Evolutionary conservation across 306 rosid species (phyloP).

Genomic region (Prunus padus): DNA sequence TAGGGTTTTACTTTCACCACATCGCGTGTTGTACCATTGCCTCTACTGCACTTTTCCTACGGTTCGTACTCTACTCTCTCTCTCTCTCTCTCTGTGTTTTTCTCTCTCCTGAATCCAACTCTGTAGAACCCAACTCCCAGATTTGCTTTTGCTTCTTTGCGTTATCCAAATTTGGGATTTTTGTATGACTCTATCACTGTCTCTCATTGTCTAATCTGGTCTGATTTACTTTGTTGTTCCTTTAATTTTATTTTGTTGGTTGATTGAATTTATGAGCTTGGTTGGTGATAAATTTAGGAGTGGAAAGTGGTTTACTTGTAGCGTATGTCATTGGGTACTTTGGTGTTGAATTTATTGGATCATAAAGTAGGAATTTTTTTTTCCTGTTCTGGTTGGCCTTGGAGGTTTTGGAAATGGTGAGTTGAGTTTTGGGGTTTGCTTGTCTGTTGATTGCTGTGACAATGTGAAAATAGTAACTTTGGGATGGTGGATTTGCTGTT

Average conservation of each 20-base stretch:
- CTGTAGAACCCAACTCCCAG: not conserved
- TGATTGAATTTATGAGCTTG: constrained; percentile 9
- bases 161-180: constrained; percentile 8
- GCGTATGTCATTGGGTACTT: constrained; percentile 5
- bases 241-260: not conserved
- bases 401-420: constrained; percentile 19
- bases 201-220: not conserved
- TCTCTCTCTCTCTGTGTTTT: constrained; percentile 16
- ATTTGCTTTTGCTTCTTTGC: constrained; percentile 8
- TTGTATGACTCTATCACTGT: not conserved
- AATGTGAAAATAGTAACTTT: constrained; percentile 13
- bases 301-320: constrained; percentile 7
- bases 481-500: not conserved
- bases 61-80: constrained; percentile 17
- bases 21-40: not conserved
- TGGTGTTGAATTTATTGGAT: constrained; percentile 5
- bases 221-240: not conserved
- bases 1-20: constrained; percentile 27
- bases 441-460: constrained; percentile 28
- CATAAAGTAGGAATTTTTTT: constrained; percentile 20
- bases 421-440: constrained; percentile 12
- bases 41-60: constrained; percentile 20
- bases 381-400: not conserved
- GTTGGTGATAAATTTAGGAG: constrained; percentile 6
- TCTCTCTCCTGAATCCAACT: not conserved